phyloP scores from a whole-genome alignment of 139 green algal species.

The Desmodesmus armatus region DNA sequence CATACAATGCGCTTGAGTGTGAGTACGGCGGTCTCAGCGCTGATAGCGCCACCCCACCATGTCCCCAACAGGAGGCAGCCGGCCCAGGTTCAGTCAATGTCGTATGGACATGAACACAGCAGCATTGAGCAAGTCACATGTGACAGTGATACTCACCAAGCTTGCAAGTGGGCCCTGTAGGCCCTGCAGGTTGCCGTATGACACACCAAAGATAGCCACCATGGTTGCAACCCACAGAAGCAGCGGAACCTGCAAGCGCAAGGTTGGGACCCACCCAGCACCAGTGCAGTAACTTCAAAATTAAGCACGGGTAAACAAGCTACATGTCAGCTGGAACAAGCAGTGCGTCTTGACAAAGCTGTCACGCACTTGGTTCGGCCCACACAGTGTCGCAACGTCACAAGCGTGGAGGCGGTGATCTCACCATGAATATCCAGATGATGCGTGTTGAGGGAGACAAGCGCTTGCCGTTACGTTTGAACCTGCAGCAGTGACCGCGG shows the following conservation, averaged over 20 bases:
- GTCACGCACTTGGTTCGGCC: too few species aligned
- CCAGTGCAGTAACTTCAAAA: neutral
- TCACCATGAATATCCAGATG: conserved; percentile 16
- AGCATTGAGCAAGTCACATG: too few species aligned
- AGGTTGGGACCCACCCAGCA: too few species aligned
- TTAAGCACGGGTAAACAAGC: neutral
- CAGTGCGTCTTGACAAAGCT: too few species aligned
- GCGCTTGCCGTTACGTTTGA: conserved; percentile 40
- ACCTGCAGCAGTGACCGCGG: too few species aligned
- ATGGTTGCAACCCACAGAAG: conserved; percentile 43
- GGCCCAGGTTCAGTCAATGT: too few species aligned
- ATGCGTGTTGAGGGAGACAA: neutral
- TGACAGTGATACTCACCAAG: too few species aligned
- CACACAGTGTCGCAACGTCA: neutral
- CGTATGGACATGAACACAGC: too few species aligned
- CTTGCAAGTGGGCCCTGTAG: conserved; percentile 53
- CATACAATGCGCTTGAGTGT: too few species aligned
- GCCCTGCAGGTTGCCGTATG: conserved; percentile 35
- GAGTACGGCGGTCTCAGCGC: too few species aligned
- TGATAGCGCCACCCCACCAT: too few species aligned
- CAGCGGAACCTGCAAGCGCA: conserved; percentile 46
- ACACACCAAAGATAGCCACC: conserved; percentile 25
- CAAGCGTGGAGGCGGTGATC: neutral
- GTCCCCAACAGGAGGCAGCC: too few species aligned
- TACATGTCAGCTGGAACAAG: neutral